These are phyloP conservation scores for Ramaria sp. DNA, from an alignment of 768 basidiomycete species.

Conservation along the genomic window DNA sequence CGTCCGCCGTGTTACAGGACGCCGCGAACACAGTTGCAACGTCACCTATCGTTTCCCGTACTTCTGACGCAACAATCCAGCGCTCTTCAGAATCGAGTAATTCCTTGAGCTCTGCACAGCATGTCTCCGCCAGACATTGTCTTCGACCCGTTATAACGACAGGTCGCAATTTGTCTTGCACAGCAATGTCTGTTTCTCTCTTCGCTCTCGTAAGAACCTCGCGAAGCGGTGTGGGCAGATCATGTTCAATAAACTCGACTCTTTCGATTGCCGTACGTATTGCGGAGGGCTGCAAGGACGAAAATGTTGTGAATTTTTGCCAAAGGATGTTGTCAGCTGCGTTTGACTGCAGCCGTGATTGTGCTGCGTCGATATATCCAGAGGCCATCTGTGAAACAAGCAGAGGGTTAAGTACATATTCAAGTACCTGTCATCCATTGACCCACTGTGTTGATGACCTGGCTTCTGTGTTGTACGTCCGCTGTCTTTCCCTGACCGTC, in stretches of 20 bases:
- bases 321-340: slow-evolving; percentile 77
- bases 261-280: slow-evolving; percentile 16
- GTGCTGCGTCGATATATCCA: slow-evolving; percentile 38
- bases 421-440: slow-evolving; percentile 58
- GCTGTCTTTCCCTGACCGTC: neutral
- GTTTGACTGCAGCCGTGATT: slow-evolving; percentile 62
- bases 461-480: slow-evolving; percentile 15
- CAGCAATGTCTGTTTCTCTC: neutral
- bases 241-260: slow-evolving; percentile 21
- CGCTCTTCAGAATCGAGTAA: slow-evolving; percentile 46
- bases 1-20: slow-evolving; percentile 41
- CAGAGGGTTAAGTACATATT: slow-evolving; percentile 44
- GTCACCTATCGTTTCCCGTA: slow-evolving; percentile 79
- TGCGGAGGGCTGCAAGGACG: neutral
- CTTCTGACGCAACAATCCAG: slow-evolving; percentile 39
- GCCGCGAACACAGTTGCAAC: slow-evolving; percentile 69
- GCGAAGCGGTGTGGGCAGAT: slow-evolving; percentile 18
- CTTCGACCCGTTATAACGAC: slow-evolving; percentile 68
- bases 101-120: slow-evolving; percentile 56
- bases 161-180: slow-evolving; percentile 27
- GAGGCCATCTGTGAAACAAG: too few relatives aligned
- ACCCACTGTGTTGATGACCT: slow-evolving; percentile 41
- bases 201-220: slow-evolving; percentile 10
- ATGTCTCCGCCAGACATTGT: slow-evolving; percentile 61
- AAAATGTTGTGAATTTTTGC: slow-evolving; percentile 39